Conservation (phyloP, 202 grass and related monocot species). For the Hordeum pubiflorum region DNA sequence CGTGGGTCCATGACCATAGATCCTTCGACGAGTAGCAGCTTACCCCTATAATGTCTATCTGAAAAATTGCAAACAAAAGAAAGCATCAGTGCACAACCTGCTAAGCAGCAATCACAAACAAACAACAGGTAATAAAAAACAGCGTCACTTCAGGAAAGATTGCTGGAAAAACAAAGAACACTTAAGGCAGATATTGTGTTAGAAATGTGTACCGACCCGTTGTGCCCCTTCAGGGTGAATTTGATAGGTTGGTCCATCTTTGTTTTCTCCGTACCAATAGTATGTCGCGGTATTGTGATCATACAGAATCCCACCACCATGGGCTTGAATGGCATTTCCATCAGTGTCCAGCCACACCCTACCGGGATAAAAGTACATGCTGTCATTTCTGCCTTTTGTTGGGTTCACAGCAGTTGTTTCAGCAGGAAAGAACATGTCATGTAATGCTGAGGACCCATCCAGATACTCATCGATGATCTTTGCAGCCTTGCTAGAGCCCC, state of each 20-base stretch:
- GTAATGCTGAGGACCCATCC: constrained; percentile 72
- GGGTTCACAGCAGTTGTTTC: constrained; percentile 29
- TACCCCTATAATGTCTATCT: constrained; percentile 89
- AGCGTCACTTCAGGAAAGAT: not conserved
- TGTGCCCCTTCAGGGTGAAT: constrained; percentile 44
- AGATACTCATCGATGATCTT: constrained; percentile 67
- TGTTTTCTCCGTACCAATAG: constrained; percentile 97
- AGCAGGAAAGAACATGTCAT: constrained; percentile 62
- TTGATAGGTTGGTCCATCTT: constrained; percentile 69
- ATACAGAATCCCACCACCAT: constrained; percentile 76
- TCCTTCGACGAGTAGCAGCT: constrained; percentile 81
- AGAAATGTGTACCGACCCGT: constrained; percentile 41
- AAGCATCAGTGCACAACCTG: constrained; percentile 1
- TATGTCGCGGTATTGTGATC: constrained; percentile 49
- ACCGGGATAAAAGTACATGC: constrained; percentile 60
- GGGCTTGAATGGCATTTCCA: constrained; percentile 83
- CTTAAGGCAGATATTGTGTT: not conserved
- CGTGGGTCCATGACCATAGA: constrained; percentile 75
- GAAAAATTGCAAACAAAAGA: constrained; percentile 13
- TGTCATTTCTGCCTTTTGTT: constrained; percentile 35
- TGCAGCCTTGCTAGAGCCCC: constrained; percentile 30
- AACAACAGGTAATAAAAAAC: not conserved
- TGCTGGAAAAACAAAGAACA: not conserved
- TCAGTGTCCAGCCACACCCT: constrained; percentile 72
- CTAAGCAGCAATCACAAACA: not conserved